Base-by-base conservation (phyloP, 495 filamentous ascomycete species). In the Xylaria longipes region DNA sequence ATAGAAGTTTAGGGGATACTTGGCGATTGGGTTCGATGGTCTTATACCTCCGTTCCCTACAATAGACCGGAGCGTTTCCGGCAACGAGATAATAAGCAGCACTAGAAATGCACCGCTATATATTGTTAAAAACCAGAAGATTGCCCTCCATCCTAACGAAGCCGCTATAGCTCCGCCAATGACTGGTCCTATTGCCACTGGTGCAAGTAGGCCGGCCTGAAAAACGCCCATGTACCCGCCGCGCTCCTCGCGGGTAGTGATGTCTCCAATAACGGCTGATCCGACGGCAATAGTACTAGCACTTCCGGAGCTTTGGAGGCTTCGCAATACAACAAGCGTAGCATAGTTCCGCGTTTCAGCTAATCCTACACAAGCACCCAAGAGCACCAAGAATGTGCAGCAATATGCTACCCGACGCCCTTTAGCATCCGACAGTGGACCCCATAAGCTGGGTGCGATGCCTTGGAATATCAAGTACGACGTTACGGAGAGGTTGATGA, bases 41-140 rank as follows among this genome's bases (percentile, higher is more conserved):
- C 73, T 68, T 8, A 68, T 48, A 33, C 79, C 75, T 11, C 88
- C 88, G 76, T 91, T 89, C 9, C 77, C 85, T 25, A 89, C 88
- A 6, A 87, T 58, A 0, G 83, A 83, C 71, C 87, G 79, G 17
- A 86, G 73, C 5, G 89, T 91, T 73, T 91, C 88, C 1, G 88
- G 89, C 0, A 90, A 76, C 0, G 84, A 39, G 4, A 86, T 1
- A 11, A 85, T 60, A 0, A 89, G 54, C 0, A 81, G 3, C 15
- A 83, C 20, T 2, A 89, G 72, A 65, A 84, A 87, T 2, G 78
- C 76, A 6, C 80, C 86, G 65, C 79, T 79, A 54, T 84, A 84
- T 3, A 88, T 86, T 0, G 84, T 71, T 62, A 90, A 70, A 57
- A 89, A 87, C 85, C 85, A 89, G 74, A 91, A 91, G 4, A 91